Evolutionary conservation across 768 basidiomycete genomes (phyloP), one percentile per base, ranked within the genome.

Genomic region (Mycena polygramma): DNA sequence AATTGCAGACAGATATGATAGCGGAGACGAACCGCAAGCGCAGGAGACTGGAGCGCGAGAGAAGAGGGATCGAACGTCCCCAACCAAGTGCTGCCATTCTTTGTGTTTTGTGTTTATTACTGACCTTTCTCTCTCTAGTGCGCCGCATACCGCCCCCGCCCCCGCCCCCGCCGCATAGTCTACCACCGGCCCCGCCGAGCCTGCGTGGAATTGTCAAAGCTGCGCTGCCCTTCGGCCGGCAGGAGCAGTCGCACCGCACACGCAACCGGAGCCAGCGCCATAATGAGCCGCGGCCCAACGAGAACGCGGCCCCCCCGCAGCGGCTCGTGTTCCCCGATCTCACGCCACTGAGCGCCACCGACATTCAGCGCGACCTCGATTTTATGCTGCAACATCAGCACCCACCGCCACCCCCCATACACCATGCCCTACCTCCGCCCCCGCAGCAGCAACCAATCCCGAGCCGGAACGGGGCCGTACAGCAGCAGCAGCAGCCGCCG

Each of bases 21-120:
- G 90, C 96, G 0, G 94, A 97, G 74, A 92, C 93, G 8, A 96
- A 94, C 78, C 85, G 93, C 72, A 97, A 97, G 79, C 86, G 94
- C 67, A 85, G 97, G 53, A 86, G 89, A 57, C 80, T 99, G 43
- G 96, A 98, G 78, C 86, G 96, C 68, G 96, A 98, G 71, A 89
- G 95, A 70, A 86, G 96, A 72, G 87, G 88, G 1, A 77, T 91
- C 15, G 96, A 96, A 73, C 83, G 91, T n/a, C 92, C 93, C 13
- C 90, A 88, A 55, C 90, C 92, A 61, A 80, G 96, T 95, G 30
- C 30, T 30, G 30, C 30, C 30, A 41, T 41, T 10, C 15, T 11
- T 41, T 41, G 75, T 57, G 88, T 83, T 45, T 63, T 14, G 37
- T 43, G 6, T 39, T 14, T 57, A 2, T 57, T 53, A 45, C 61